phyloP scores from a whole-genome alignment of 2,329 filamentous ascomycete species.

The Pseudopyricularia cyperi region DNA sequence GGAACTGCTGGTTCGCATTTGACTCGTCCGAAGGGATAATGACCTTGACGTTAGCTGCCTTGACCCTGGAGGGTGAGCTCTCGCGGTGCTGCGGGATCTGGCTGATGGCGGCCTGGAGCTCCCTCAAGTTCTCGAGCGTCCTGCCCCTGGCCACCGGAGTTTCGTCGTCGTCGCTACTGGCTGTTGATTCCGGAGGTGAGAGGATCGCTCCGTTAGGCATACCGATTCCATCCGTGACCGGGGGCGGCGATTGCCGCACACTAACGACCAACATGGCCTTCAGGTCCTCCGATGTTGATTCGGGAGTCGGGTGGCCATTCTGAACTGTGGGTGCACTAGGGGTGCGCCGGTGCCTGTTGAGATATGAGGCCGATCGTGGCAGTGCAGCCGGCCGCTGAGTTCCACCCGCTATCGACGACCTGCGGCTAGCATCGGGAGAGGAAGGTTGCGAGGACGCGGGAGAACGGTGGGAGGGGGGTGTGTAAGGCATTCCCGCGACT shows the following conservation, averaged over 20 bases:
- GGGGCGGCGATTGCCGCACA: conserved; percentile 74
- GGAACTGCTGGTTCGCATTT: conserved; percentile 9
- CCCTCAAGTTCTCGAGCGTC: conserved; percentile 39
- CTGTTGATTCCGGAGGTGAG: conserved; percentile 79
- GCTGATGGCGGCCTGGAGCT: conserved; percentile 72
- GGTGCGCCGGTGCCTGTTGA: conserved; percentile 49
- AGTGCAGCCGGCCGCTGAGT: conserved; percentile 33
- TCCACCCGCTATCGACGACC: conserved; percentile 39
- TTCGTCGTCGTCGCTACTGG: conserved; percentile 77
- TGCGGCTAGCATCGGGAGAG: conserved; percentile 44
- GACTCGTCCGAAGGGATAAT: not conserved
- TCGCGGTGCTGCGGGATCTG: conserved; percentile 57
- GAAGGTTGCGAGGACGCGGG: conserved; percentile 44
- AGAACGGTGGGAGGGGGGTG: conserved; percentile 58
- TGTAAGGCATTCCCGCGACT: conserved; percentile 66
- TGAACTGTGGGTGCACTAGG: conserved; percentile 25
- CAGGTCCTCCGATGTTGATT: conserved; percentile 35
- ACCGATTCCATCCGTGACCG: conserved; percentile 53
- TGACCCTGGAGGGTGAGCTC: conserved; percentile 35
- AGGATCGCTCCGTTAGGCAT: conserved; percentile 80
- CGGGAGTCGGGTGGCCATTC: conserved; percentile 29
- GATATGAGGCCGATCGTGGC: conserved; percentile 53
- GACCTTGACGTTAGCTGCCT: not conserved
- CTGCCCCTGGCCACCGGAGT: conserved; percentile 30
- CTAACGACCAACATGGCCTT: conserved; percentile 35